Conservation (phyloP, 1,284 basidiomycete genomes). For the Cryptococcus sp. region DNA sequence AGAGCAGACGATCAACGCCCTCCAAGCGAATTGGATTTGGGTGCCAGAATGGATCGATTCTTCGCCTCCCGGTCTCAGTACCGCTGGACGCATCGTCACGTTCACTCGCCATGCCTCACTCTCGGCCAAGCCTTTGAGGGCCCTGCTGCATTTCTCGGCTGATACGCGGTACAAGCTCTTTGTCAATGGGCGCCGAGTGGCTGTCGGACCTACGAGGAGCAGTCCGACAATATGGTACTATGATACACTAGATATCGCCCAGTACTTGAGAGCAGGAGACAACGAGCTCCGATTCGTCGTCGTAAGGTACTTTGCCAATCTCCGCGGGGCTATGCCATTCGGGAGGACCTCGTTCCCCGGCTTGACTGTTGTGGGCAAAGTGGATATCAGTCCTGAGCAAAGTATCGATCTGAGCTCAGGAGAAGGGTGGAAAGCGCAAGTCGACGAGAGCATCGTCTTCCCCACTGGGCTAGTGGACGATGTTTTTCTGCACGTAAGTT, state of each 20-base stretch:
- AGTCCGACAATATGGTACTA: constrained; percentile 28
- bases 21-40: constrained; percentile 34
- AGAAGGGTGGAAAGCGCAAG: constrained; percentile 18
- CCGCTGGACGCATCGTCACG: constrained; percentile 24
- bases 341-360: constrained; percentile 27
- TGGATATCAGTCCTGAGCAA: constrained; percentile 2
- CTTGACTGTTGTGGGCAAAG: constrained; percentile 23
- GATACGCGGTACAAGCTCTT: constrained; percentile 39
- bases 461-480: constrained; percentile 29
- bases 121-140: background rate
- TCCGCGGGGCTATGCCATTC: constrained; percentile 31
- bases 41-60: constrained; percentile 29
- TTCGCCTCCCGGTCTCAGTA: background rate
- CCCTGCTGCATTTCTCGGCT: constrained; percentile 27
- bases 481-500: constrained; percentile 34
- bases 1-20: constrained; percentile 17
- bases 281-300: constrained; percentile 26
- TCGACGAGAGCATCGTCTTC: constrained; percentile 21
- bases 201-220: constrained; percentile 28
- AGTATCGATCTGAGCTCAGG: constrained; percentile 14
- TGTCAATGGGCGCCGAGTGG: constrained; percentile 27
- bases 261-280: constrained; percentile 18
- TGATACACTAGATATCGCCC: constrained; percentile 30
- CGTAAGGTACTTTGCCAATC: constrained; percentile 27
- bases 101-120: constrained; percentile 22